Conservation (phyloP, 345 rosid species). For the Eucalyptus lansdowneana region DNA sequence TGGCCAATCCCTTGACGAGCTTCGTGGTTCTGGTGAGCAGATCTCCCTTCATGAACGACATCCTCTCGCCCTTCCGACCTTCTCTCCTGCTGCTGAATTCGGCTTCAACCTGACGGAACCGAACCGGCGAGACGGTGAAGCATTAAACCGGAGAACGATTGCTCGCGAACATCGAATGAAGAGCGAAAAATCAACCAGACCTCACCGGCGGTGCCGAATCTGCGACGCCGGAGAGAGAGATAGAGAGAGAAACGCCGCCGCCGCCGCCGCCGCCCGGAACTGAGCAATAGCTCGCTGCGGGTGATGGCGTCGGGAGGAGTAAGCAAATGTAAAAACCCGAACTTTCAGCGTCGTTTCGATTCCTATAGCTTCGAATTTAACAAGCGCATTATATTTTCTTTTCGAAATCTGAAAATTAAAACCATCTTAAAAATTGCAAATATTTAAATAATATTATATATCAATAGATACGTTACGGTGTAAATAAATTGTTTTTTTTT, state of each 20-base stretch:
- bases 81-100: background rate
- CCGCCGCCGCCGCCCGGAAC: background rate
- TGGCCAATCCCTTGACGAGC: slow-evolving; percentile 82
- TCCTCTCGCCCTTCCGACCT: background rate
- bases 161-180: background rate
- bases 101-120: background rate
- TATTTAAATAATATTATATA: background rate
- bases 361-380: background rate
- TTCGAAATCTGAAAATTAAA: background rate
- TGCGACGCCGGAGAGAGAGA: background rate
- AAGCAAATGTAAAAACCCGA: background rate
- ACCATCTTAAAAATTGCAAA: background rate
- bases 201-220: background rate
- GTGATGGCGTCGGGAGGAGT: background rate
- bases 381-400: background rate
- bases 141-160: background rate
- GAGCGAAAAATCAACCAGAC: background rate
- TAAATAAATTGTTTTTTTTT: fast-evolving
- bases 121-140: background rate
- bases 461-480: background rate
- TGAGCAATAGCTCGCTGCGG: background rate
- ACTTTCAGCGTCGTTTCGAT: background rate
- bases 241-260: background rate
- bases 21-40: slow-evolving; percentile 57
- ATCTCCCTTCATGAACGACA: slow-evolving; percentile 91